phyloP scores from a whole-genome alignment of 352 stramenopile genomes.

The Pythium coloratum region DNA sequence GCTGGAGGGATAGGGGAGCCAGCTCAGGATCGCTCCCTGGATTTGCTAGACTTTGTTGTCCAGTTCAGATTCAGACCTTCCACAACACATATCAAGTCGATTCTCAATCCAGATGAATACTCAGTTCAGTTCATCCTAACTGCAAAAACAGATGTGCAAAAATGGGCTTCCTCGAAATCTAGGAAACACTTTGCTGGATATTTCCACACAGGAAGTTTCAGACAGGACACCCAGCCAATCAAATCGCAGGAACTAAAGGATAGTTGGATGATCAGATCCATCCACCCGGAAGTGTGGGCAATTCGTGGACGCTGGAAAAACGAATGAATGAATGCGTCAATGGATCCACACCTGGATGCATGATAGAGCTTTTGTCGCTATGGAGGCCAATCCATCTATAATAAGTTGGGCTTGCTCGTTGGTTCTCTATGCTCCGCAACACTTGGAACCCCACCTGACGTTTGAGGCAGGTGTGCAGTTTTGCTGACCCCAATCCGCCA shows the following conservation, averaged over 20 bases:
- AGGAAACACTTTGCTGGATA: not conserved
- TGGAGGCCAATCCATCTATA: too few relatives aligned
- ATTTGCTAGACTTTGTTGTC: not conserved
- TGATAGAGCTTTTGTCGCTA: too few relatives aligned
- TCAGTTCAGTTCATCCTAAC: too few relatives aligned
- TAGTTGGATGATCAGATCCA: not conserved
- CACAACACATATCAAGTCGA: not conserved
- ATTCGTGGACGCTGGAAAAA: too few relatives aligned
- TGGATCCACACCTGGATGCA: too few relatives aligned
- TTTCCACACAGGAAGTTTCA: not conserved
- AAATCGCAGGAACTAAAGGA: not conserved
- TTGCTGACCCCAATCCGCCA: conserved; percentile 1
- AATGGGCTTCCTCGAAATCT: not conserved
- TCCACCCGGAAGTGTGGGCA: not conserved
- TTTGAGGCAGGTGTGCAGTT: not conserved
- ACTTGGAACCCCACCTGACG: not conserved
- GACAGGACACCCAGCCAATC: not conserved
- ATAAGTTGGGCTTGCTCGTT: too few relatives aligned
- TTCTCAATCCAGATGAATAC: not conserved
- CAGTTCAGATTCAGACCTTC: not conserved
- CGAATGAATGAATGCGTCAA: too few relatives aligned
- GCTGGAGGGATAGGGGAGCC: not conserved
- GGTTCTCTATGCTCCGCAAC: too few relatives aligned
- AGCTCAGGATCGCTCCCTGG: conserved; percentile 4
- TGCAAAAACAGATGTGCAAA: not conserved